Evolutionary conservation across 169 alveolate species (phyloP).

Genomic region (Babesia bigemina): DNA sequence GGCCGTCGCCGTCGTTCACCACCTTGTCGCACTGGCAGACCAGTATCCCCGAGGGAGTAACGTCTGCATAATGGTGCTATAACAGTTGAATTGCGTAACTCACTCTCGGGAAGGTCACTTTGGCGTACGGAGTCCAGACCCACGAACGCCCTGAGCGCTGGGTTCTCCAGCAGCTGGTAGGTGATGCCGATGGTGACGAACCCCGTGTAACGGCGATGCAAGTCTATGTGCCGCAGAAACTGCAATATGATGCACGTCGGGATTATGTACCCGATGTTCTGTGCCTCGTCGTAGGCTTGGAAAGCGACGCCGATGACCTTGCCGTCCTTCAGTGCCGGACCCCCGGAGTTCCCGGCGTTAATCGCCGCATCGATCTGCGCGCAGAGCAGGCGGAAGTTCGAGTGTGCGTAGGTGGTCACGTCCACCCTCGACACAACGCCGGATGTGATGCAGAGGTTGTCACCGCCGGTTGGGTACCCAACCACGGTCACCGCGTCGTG

Average conservation of each 20-base stretch:
- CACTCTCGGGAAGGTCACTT: slow-evolving; percentile 58
- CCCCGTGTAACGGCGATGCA: slow-evolving; percentile 72
- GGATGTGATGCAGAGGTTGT: slow-evolving; percentile 84
- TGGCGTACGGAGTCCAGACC: slow-evolving; percentile 62
- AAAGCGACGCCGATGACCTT: slow-evolving; percentile 85
- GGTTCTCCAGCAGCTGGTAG: slow-evolving; percentile 77
- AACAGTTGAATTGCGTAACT: slow-evolving; percentile 25
- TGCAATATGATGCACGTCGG: slow-evolving; percentile 78
- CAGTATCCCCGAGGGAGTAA: slow-evolving; percentile 70
- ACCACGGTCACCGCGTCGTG: slow-evolving; percentile 82
- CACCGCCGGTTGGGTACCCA: slow-evolving; percentile 90
- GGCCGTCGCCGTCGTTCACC: slow-evolving; percentile 16
- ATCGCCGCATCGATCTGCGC: slow-evolving; percentile 90
- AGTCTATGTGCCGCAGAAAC: slow-evolving; percentile 70
- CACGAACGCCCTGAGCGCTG: slow-evolving; percentile 63
- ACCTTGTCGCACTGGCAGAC: slow-evolving; percentile 67
- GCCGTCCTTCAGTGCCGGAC: slow-evolving; percentile 84
- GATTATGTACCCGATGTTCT: slow-evolving; percentile 81
- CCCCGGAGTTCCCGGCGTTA: slow-evolving; percentile 89
- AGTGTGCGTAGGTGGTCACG: slow-evolving; percentile 72
- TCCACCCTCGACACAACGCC: slow-evolving; percentile 88
- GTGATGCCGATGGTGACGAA: slow-evolving; percentile 80
- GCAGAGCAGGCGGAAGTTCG: slow-evolving; percentile 75
- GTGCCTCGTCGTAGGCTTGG: slow-evolving; percentile 83
- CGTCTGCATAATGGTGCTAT: slow-evolving; percentile 47